A percentile compares a stretch with the other conserved stretches of the same genome.
Evolutionary conservation across 78 protist species (phyloP).

Genomic region (Dictyostelium brefeldianum): DNA sequence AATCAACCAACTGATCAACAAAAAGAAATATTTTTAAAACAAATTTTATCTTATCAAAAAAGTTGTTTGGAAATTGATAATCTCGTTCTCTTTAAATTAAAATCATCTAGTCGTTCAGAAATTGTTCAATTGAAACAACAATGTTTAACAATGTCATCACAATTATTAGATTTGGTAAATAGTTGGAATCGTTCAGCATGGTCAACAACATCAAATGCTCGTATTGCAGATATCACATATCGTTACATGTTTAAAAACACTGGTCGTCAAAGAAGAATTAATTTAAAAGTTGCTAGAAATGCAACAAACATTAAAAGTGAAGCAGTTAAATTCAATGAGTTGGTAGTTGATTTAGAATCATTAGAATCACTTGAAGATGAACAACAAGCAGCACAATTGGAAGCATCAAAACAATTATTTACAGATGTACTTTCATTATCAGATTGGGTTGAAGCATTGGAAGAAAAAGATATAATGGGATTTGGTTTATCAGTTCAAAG

Average conservation of each 20-base stretch:
- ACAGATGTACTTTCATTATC: constrained; percentile 38
- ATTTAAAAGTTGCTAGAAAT: constrained; percentile 48
- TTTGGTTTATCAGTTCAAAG: constrained; percentile 80
- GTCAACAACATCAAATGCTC: constrained; percentile 8
- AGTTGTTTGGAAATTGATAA: constrained; percentile 33
- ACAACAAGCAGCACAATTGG: not conserved
- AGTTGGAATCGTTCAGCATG: constrained; percentile 60
- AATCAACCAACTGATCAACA: constrained; percentile 13
- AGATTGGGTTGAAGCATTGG: constrained; percentile 66
- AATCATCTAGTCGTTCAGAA: constrained; percentile 15
- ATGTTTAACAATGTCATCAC: not conserved
- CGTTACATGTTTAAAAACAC: constrained; percentile 54
- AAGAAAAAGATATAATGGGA: constrained; percentile 70
- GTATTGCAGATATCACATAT: constrained; percentile 58
- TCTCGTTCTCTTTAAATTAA: not conserved
- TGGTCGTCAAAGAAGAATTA: constrained; percentile 67
- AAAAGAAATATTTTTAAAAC: not conserved
- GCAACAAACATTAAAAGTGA: constrained; percentile 14
- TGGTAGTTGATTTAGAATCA: not conserved
- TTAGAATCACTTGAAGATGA: not conserved
- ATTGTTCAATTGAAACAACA: constrained; percentile 27
- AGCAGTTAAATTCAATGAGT: not conserved
- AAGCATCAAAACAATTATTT: constrained; percentile 36
- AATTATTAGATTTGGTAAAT: constrained; percentile 47
- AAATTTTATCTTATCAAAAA: not conserved